Evolutionary conservation across 176 grass and related monocot species (phyloP).

Genomic region (Chloris gayana): DNA sequence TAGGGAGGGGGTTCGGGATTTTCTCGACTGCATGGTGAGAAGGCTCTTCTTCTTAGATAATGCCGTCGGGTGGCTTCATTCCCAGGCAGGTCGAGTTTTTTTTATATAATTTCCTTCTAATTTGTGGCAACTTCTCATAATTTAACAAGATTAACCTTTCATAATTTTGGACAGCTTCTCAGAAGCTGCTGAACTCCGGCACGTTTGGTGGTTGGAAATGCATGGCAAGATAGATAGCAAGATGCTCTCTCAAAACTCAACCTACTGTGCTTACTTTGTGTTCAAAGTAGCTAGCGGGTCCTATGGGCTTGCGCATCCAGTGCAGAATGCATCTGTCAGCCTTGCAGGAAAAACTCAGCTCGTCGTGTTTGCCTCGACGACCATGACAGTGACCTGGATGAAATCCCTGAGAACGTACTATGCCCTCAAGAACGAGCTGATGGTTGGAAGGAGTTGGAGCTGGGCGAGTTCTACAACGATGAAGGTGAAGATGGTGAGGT

Average conservation of each 20-base stretch:
- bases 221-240: slow-evolving; percentile 44
- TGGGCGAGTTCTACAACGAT: slow-evolving; percentile 58
- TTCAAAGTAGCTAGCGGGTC: slow-evolving; percentile 37
- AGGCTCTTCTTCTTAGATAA: too few species aligned
- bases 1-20: too few species aligned
- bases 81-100: too few species aligned
- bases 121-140: not conserved
- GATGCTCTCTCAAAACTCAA: slow-evolving; percentile 45
- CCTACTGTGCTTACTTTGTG: slow-evolving; percentile 51
- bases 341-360: not conserved
- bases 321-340: slow-evolving; percentile 30
- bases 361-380: slow-evolving; percentile 28
- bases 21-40: too few species aligned
- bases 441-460: slow-evolving; percentile 61
- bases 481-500: slow-evolving; percentile 52
- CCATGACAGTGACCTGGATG: not conserved
- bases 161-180: slow-evolving; percentile 30
- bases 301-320: slow-evolving; percentile 11
- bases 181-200: slow-evolving; percentile 35
- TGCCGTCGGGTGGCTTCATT: too few species aligned
- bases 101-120: not conserved
- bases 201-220: slow-evolving; percentile 76
- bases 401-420: not conserved
- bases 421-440: slow-evolving; percentile 20
- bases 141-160: too few species aligned